Percentiles rank a stretch among this genome's conserved stretches.
Evolutionary conservation across 345 rosid genomes (phyloP).

Genomic region (Citrus reticulata): DNA sequence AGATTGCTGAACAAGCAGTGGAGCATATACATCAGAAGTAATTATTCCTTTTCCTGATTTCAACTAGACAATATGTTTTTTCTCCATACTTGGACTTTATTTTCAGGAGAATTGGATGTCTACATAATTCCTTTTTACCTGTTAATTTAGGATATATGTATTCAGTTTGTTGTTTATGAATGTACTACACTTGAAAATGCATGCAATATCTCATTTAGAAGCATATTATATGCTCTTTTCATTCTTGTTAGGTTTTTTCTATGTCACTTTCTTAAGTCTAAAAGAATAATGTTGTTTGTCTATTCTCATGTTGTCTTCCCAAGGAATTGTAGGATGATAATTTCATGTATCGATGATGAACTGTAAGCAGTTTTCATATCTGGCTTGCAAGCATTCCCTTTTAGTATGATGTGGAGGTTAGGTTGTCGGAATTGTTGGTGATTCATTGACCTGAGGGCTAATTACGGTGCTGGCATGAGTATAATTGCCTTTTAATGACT

Average conservation of each 20-base stretch:
- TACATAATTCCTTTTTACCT: background rate
- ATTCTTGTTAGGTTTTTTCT: background rate
- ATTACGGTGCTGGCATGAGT: background rate
- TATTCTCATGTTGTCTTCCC: background rate
- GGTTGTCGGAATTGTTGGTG: background rate
- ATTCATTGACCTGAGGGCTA: background rate
- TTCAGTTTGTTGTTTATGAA: background rate
- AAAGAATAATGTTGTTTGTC: background rate
- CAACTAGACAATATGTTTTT: too few species aligned
- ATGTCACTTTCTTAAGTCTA: background rate
- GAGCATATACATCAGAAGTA: too few species aligned
- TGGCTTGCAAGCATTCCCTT: background rate
- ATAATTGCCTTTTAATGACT: background rate
- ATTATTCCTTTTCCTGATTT: too few species aligned
- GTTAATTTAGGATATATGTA: background rate
- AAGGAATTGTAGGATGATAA: background rate
- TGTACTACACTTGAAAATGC: background rate
- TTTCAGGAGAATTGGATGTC: background rate
- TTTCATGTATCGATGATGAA: background rate
- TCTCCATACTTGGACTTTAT: background rate
- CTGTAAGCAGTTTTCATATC: background rate
- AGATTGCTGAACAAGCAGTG: too few species aligned
- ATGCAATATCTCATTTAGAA: background rate
- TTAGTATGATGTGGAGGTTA: background rate
- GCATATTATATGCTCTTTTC: background rate